Evolutionary conservation across 1,139 yeast genomes (phyloP).

Genomic region (Suhomyces bokatorum): DNA sequence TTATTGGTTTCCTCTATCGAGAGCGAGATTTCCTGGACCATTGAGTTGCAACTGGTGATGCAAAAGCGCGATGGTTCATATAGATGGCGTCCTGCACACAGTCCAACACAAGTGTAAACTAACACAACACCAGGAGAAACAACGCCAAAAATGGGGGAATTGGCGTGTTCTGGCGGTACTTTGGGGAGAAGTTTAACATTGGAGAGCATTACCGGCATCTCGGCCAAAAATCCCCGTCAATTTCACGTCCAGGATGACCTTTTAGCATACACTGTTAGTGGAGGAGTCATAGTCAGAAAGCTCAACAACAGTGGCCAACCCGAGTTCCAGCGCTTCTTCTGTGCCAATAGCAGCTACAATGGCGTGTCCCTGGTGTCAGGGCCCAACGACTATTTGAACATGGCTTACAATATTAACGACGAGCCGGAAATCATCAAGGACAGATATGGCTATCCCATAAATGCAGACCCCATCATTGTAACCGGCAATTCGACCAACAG

Average conservation of each 20-base stretch:
- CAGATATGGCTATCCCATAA: conserved; percentile 34
- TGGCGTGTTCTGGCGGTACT: not conserved
- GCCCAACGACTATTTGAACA: conserved; percentile 36
- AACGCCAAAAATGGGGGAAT: conserved; percentile 5
- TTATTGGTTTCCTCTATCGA: conserved; percentile 42
- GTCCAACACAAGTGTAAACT: not conserved
- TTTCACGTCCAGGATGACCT: conserved; percentile 41
- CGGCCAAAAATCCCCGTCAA: conserved; percentile 31
- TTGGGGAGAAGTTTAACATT: conserved; percentile 17
- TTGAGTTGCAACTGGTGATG: conserved; percentile 1
- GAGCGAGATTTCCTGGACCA: conserved; percentile 29
- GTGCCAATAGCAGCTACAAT: conserved; percentile 39
- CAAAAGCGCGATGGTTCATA: not conserved
- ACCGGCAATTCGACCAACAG: conserved; percentile 16
- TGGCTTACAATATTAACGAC: conserved; percentile 18
- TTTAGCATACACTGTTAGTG: conserved; percentile 65
- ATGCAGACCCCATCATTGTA: conserved; percentile 28
- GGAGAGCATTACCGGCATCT: conserved; percentile 30
- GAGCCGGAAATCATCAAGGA: conserved; percentile 24
- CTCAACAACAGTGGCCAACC: conserved; percentile 22
- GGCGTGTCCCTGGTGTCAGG: not conserved
- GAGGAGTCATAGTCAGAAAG: conserved; percentile 60
- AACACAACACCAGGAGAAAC: not conserved
- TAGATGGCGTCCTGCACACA: not conserved
- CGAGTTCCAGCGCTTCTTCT: conserved; percentile 47